A percentile compares a stretch with the other conserved stretches of the same genome.
Conservation (phyloP, 805 yeast species). For the Teunomyces lycoperdinae region DNA sequence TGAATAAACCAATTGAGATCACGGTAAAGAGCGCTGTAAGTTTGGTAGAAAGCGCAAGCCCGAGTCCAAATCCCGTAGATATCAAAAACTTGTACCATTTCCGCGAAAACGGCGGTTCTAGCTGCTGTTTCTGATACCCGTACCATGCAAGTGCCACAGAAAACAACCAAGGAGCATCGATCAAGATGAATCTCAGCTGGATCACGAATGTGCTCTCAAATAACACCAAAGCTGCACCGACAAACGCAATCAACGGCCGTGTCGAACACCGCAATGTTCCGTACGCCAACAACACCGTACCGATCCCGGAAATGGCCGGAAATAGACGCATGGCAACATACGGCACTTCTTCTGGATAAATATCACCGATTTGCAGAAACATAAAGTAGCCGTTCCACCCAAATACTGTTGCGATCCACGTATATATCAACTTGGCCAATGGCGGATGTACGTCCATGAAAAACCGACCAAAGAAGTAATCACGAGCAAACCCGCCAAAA, state of each 20-base stretch:
- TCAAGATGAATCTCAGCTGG: slow-evolving; percentile 49
- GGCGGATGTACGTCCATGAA: slow-evolving; percentile 78
- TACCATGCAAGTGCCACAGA: slow-evolving; percentile 48
- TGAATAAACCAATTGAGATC: slow-evolving; percentile 56
- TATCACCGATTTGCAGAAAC: slow-evolving; percentile 45
- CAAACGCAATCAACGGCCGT: slow-evolving; percentile 46
- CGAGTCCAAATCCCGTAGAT: slow-evolving; percentile 46
- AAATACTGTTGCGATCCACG: slow-evolving; percentile 48
- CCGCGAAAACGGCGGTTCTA: slow-evolving; percentile 40
- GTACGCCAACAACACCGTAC: slow-evolving; percentile 51
- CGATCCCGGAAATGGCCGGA: slow-evolving; percentile 54
- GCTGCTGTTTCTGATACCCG: slow-evolving; percentile 49
- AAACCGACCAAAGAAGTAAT: slow-evolving; percentile 55
- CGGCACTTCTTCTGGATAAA: slow-evolving; percentile 35
- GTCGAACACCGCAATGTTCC: slow-evolving; percentile 54
- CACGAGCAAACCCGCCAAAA: slow-evolving; percentile 36
- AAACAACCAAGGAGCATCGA: slow-evolving; percentile 45
- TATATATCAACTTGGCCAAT: slow-evolving; percentile 57
- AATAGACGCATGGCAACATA: slow-evolving; percentile 56
- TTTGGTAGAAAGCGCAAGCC: slow-evolving; percentile 63
- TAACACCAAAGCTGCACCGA: slow-evolving; percentile 50
- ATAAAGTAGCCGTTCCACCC: slow-evolving; percentile 39
- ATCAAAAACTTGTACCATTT: slow-evolving; percentile 54
- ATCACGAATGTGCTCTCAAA: slow-evolving; percentile 67
- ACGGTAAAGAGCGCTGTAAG: slow-evolving; percentile 69